phyloP scores from a whole-genome alignment of 148 eudicot genomes.

The Amaranthus hypochondriacus region DNA sequence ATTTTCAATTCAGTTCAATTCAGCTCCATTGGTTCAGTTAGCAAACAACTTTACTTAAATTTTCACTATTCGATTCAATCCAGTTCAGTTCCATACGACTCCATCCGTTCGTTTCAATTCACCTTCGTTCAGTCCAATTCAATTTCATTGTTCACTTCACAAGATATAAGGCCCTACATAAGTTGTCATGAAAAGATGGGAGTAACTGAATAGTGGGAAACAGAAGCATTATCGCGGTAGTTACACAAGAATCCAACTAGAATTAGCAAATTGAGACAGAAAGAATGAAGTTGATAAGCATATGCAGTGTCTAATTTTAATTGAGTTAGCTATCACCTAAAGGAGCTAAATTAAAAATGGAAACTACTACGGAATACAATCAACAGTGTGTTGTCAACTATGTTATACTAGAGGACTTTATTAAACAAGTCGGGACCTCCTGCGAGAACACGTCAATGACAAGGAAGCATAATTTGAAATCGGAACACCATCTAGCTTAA shows the following conservation, averaged over 20 bases:
- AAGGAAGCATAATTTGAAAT: not conserved
- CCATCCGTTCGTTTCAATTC: no score
- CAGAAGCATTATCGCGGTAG: not conserved
- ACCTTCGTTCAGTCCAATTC: no score
- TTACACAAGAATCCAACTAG: not conserved
- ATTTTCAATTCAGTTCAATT: no score
- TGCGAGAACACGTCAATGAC: not conserved
- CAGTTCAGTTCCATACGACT: no score
- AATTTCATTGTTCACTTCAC: no score
- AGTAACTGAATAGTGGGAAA: not conserved
- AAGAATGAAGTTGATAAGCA: not conserved
- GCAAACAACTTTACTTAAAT: no score
- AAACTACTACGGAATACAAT: not conserved
- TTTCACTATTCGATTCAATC: no score
- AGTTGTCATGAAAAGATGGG: not conserved
- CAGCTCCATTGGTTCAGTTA: no score
- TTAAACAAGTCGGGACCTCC: not conserved
- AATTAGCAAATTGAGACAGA: not conserved
- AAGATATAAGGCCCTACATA: not conserved
- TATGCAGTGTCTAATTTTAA: no score
- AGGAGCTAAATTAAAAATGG: no score
- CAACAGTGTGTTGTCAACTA: not conserved
- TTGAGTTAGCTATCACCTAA: no score
- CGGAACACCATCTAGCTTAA: not conserved
- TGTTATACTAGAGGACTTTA: not conserved